Evolutionary conservation across 495 filamentous ascomycete species (phyloP), one percentile per base, ranked within the genome.

Genomic region (Astrothelium macrocarpum): DNA sequence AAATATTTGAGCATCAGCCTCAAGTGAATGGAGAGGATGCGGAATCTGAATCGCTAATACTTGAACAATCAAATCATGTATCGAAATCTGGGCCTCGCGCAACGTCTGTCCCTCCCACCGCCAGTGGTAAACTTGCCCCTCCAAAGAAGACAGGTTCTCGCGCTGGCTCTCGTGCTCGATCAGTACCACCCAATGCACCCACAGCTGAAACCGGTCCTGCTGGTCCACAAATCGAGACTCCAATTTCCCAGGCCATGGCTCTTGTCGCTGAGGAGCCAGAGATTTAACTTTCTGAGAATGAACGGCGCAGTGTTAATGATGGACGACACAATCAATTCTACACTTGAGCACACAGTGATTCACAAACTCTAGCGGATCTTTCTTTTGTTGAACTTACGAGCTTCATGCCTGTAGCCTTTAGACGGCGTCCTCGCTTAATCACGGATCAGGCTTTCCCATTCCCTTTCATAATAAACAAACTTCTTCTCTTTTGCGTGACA

Each of bases 81-180:
- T 29, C 23, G 23, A 56, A 29, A 25, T 20, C 45, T 18, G 12
- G 14, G 29, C 23, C 23, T 56, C 49, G 49, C 5, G 49, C 49
- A 56, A 56, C 49, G 9, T 56, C 60, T 29, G 60, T 45, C 20
- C 29, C 60, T 53, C 36, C 60, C 26, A 1, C 25, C 9, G 16
- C 18, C 32, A 61, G 53, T 7, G 36, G 7, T 28, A 46, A 12
- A 23, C 28, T 32, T 32, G 23, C 34, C 25, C 29, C 36, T 25
- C 34, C 16, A 62, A 45, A 25, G 20, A 32, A 23, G 28, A 39
- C 60, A 26, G 5, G 34, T 46, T 31, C 60, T 26, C 60, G 60
- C 20, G 26, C 60, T 16, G 5, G 20, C 26, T 62, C 60, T 26
- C 60, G 43, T 16, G 42, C 60, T 31, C 60, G 23, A 20, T 62